Conservation (phyloP, 176 grass and related monocot genomes). For the Oryza meyeriana region DNA sequence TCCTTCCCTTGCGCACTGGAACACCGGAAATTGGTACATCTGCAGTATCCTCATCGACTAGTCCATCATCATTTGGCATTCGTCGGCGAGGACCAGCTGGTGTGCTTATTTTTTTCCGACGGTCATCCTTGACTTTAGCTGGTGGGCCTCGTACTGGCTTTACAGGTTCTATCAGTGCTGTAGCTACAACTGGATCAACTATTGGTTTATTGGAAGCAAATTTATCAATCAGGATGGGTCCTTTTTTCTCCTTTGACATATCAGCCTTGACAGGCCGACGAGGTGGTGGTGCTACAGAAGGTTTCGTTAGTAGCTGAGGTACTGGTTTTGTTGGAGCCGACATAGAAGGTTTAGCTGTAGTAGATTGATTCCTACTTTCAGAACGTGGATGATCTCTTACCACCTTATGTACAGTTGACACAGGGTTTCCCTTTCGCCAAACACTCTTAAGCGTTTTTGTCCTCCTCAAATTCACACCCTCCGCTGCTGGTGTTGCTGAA, state of each 20-base stretch:
- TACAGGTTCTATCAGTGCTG: conserved; percentile 50
- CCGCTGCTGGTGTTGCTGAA: conserved; percentile 24
- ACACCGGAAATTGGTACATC: conserved; percentile 56
- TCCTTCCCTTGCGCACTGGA: conserved; percentile 73
- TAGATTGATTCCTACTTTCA: conserved; percentile 39
- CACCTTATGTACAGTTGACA: conserved; percentile 54
- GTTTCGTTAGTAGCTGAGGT: conserved; percentile 48
- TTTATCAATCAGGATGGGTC: conserved; percentile 89
- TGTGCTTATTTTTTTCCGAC: conserved; percentile 48
- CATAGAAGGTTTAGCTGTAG: conserved; percentile 29
- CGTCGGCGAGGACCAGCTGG: conserved; percentile 39
- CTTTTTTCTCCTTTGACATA: conserved; percentile 61
- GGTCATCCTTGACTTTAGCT: conserved; percentile 63
- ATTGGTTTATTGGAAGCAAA: conserved; percentile 70
- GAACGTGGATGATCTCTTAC: conserved; percentile 57
- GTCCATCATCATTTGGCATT: conserved; percentile 34
- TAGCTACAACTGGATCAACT: conserved; percentile 65
- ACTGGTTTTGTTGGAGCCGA: conserved; percentile 37
- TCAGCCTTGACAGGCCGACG: conserved; percentile 38
- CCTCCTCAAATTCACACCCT: conserved; percentile 45
- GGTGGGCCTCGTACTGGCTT: conserved; percentile 59
- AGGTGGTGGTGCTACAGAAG: conserved; percentile 52
- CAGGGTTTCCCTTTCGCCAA: conserved; percentile 88
- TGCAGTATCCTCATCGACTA: conserved; percentile 54
- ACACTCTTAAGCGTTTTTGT: conserved; percentile 79